A percentile compares a stretch with the other conserved stretches of the same genome.
phyloP scores from a whole-genome alignment of 192 early-diverging fungal species.

The Backusella westeae region DNA sequence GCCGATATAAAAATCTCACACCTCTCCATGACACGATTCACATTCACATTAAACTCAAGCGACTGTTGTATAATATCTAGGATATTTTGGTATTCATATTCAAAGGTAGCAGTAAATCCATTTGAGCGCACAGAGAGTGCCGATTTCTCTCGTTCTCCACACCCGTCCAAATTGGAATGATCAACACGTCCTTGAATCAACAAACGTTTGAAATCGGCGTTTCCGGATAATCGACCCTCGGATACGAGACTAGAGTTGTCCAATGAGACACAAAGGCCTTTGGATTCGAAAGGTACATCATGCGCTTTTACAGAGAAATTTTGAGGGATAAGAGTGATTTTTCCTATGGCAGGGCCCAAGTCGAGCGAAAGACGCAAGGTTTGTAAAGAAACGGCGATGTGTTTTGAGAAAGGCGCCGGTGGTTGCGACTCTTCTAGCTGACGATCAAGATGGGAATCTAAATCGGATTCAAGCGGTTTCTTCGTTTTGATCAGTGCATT shows the following conservation, averaged over 20 bases:
- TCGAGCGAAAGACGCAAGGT: slow-evolving; percentile 52
- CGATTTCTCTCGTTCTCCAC: not conserved
- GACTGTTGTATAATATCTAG: slow-evolving; percentile 60
- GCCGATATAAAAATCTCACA: not conserved
- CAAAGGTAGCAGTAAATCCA: slow-evolving; percentile 48
- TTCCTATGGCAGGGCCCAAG: slow-evolving; percentile 64
- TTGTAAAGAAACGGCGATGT: slow-evolving; percentile 43
- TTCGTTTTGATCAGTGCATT: not conserved
- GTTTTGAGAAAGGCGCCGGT: slow-evolving; percentile 44
- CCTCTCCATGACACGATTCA: not conserved
- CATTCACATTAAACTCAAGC: slow-evolving; percentile 21
- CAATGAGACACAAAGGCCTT: slow-evolving; percentile 37
- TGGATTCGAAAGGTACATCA: slow-evolving; percentile 36
- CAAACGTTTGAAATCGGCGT: slow-evolving; percentile 11
- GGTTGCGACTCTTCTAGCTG: not conserved
- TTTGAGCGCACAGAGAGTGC: not conserved
- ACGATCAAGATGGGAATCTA: not conserved
- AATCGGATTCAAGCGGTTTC: not conserved
- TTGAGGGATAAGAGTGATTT: slow-evolving; percentile 48
- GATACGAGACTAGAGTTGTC: slow-evolving; percentile 46
- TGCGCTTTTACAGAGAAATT: slow-evolving; percentile 44
- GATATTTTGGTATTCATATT: slow-evolving; percentile 79
- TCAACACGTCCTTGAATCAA: not conserved
- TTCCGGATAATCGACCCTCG: slow-evolving; percentile 62
- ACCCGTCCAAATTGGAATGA: not conserved